Base-by-base conservation (phyloP, 31 red algal genomes). In the Endocladia muricata region DNA sequence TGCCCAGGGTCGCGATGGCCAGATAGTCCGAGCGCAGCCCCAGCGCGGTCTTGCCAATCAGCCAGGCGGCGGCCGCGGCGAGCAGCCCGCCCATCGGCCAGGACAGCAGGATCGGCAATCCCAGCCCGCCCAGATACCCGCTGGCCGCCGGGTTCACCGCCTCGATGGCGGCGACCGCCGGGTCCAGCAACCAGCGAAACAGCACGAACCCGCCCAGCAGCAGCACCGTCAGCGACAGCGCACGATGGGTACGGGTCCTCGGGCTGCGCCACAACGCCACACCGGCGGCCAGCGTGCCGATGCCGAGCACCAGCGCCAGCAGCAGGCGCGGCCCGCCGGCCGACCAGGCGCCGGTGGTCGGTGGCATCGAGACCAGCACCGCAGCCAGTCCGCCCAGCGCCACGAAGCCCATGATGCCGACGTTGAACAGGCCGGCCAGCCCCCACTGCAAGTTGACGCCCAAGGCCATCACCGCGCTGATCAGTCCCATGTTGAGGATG, bases 1-100 rank as follows among this genome's bases (percentile, higher is more conserved):
- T 52, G 47, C 47, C 47, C n/a, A 52, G 47, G n/a, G 47, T 52
- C n/a, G 47, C 47, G n/a, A 52, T 52, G n/a, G 47, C 47, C n/a
- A 52, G n/a, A n/a, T 52, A 52, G n/a, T 52, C 47, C 13, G 47
- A 52, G n/a, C 47, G 47, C 13, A 52, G 47, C n/a, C 47, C 47
- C 47, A 52, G n/a, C n/a, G 47, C 47, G 11, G n/a, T n/a, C n/a
- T 52, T 52, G n/a, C 47, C 47, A n/a, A 52, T 52, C 47, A 52
- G n/a, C 13, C 13, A 52, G n/a, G 47, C 47, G n/a, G 47, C 47
- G n/a, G 13, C 47, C 13, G 47, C 47, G 11, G 47, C 47, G n/a
- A 52, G n/a, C 47, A 52, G n/a, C n/a, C 47, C 47, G n/a, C 47
- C 47, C 47, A 52, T n/a, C n/a, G 47, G 47, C 47, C 47, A 52